A percentile compares a stretch with the other conserved stretches of the same genome.
phyloP scores from a whole-genome alignment of 2,329 filamentous ascomycete species.

The Diaporthe nobilis region DNA sequence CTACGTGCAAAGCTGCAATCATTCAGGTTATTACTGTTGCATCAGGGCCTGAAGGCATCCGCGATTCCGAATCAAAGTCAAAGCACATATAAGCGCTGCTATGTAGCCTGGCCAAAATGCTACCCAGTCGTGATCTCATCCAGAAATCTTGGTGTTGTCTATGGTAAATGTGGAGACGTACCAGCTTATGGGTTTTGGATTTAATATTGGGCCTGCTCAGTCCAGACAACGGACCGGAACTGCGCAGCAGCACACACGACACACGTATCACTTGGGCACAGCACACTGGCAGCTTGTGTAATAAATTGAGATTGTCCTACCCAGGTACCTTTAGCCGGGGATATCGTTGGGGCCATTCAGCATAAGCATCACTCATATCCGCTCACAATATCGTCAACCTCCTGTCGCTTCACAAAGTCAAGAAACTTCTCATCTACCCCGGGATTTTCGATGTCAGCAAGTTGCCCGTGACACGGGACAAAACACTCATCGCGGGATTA shows the following conservation, averaged over 20 bases:
- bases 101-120: neutral
- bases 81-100: too few relatives aligned
- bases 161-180: neutral
- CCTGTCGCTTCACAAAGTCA: conserved; percentile 52
- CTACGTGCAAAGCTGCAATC: neutral
- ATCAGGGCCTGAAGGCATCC: neutral
- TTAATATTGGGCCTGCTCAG: neutral
- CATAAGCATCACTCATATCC: conserved; percentile 41
- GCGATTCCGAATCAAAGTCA: neutral
- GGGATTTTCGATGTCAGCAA: conserved; percentile 1
- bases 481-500: neutral
- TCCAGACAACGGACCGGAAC: neutral
- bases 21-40: too few relatives aligned
- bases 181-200: neutral
- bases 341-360: neutral
- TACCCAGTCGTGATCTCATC: neutral
- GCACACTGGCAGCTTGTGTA: neutral
- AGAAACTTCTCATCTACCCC: conserved; percentile 52
- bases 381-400: conserved; percentile 48
- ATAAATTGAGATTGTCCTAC: neutral
- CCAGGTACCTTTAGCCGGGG: neutral
- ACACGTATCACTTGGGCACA: neutral
- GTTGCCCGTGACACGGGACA: neutral
- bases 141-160: too few relatives aligned
- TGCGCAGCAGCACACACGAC: neutral